Evolutionary conservation across 176 grass and related monocot species (phyloP), one percentile per base, ranked within the genome.

Genomic region (Oryza nivara): DNA sequence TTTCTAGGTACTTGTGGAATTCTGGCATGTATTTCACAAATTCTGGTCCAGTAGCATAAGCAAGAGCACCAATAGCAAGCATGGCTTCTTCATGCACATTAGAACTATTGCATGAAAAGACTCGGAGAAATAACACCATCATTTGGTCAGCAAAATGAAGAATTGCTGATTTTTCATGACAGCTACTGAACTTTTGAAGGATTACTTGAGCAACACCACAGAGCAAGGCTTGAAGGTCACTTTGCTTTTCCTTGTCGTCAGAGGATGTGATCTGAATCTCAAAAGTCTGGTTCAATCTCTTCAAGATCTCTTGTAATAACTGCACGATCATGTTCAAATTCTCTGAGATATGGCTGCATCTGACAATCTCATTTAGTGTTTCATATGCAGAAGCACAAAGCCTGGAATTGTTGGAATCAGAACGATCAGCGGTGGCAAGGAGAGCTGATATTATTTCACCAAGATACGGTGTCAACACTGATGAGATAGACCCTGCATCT

Each of bases 201-300:
- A 92, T 92, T 58, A 92, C 91, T 79, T 87, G 91, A 75, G 85
- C 73, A 51, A 84, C 87, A 61, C 84, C 91, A 90, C 91, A 92
- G 3, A 92, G 80, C 69, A 92, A 69, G 3, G 84, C 88, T 83
- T 92, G 84, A 32, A 92, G 71, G 15, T 92, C 68, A 79, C 87
- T 89, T 80, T 84, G 84, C 70, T 83, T 87, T 80, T 89, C 87
- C 69, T 81, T 92, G 70, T 92, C 87, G 36, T 89, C 87, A 4
- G 70, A 77, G 14, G 87, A 89, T 84, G 78, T 23, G 30, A 91
- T 91, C 65, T 81, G 85, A 56, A 91, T 68, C 71, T 91, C 89
- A 82, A 88, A 79, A 36, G 89, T 91, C 76, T 85, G 89, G 64
- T 82, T 79, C 70, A 91, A 73, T 71, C 89, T 88, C 81, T 82